These are phyloP conservation scores for Solanum rostratum DNA, from an alignment of 257 asterid species.

Conservation along the genomic window DNA sequence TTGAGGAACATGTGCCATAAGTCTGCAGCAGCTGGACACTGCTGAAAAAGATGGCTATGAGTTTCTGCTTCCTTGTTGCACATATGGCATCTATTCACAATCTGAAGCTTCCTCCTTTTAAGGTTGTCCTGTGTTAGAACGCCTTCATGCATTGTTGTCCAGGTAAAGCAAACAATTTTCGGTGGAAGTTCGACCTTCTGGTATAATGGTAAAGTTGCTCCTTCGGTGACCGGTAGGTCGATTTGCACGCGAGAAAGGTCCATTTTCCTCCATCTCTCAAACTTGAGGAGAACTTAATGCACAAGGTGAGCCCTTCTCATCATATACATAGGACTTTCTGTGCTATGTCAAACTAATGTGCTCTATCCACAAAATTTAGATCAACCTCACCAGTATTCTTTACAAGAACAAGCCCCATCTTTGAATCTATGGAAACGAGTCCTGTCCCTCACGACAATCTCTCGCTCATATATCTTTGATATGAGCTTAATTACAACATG, in stretches of 20 bases:
- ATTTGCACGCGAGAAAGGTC: neutral
- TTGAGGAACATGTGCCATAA: too few relatives aligned
- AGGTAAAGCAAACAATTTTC: too few relatives aligned
- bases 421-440: constrained; percentile 75
- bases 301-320: neutral
- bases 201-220: neutral
- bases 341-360: neutral
- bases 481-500: constrained; percentile 75
- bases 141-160: too few relatives aligned
- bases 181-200: too few relatives aligned
- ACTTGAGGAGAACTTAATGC: neutral
- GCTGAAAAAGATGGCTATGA: too few relatives aligned
- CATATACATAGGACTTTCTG: neutral
- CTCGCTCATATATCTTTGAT: constrained; percentile 52
- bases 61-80: neutral
- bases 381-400: constrained; percentile 63
- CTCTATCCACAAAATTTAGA: neutral
- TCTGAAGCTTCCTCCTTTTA: too few relatives aligned
- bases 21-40: too few relatives aligned
- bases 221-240: neutral
- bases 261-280: neutral
- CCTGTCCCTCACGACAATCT: constrained; percentile 78
- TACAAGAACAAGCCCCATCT: constrained; percentile 69
- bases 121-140: too few relatives aligned
- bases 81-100: too few relatives aligned